phyloP scores from a whole-genome alignment of 176 grass and related monocot genomes.

The Bromus sterilis region DNA sequence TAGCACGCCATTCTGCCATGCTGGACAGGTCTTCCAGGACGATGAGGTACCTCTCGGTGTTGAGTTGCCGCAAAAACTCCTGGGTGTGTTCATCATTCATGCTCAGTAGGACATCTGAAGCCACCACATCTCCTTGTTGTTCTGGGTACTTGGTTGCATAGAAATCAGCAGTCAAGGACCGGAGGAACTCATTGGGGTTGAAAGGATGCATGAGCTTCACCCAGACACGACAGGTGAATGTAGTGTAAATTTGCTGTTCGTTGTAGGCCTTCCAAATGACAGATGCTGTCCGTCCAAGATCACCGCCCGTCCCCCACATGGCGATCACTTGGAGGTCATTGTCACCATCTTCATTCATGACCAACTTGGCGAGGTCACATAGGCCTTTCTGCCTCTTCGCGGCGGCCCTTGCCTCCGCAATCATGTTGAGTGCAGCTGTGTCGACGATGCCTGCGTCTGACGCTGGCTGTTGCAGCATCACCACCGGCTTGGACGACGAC shows the following conservation, averaged over 20 bases:
- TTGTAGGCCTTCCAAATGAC: neutral
- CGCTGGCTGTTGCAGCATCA: neutral
- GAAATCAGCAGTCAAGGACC: neutral
- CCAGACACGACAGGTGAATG: neutral
- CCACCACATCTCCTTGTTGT: too few species aligned
- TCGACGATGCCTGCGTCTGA: too few species aligned
- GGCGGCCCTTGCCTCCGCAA: neutral
- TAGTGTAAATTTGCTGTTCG: neutral
- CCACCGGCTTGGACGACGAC: neutral
- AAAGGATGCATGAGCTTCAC: neutral
- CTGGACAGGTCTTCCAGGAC: neutral
- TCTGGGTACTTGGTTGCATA: neutral
- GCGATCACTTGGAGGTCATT: neutral
- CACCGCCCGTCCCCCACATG: neutral
- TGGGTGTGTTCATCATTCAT: neutral
- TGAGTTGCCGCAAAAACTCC: neutral
- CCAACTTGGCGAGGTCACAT: neutral
- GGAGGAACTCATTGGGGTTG: neutral
- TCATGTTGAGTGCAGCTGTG: neutral
- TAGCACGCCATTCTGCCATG: neutral
- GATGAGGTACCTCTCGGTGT: neutral
- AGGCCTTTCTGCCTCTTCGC: neutral
- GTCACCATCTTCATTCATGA: neutral
- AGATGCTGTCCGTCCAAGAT: neutral
- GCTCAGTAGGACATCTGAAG: too few species aligned